Percentiles rank a stretch among this genome's conserved stretches.
Evolutionary conservation across 768 basidiomycete genomes (phyloP).

Genomic region (Boletus coccyginus): DNA sequence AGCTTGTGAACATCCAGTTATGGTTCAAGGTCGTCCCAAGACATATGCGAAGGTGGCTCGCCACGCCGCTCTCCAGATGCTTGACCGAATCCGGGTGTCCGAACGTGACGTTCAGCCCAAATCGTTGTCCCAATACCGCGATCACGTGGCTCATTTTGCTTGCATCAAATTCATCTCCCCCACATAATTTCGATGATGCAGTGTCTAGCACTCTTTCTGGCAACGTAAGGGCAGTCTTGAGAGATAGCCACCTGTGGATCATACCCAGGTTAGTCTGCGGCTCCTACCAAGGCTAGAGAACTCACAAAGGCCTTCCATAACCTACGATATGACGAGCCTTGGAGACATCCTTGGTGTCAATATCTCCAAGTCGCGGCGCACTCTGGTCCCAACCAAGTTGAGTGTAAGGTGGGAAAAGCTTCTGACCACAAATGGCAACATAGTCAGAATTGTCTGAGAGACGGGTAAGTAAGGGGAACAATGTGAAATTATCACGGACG

Average conservation of each 20-base stretch:
- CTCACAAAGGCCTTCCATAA: conserved; percentile 1
- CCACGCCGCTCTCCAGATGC: conserved; percentile 3
- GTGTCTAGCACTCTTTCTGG: background rate
- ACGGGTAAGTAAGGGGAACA: background rate
- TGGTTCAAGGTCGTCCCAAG: conserved; percentile 4
- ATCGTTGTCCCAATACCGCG: conserved; percentile 3
- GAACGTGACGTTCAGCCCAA: background rate
- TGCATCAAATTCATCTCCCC: background rate
- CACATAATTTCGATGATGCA: background rate
- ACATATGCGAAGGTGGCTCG: conserved; percentile 15
- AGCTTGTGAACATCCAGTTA: conserved; percentile 12
- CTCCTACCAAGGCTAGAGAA: background rate
- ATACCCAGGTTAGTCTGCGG: background rate
- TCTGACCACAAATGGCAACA: background rate
- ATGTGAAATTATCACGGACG: background rate
- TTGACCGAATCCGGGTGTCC: conserved; percentile 3
- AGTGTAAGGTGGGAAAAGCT: conserved; percentile 6
- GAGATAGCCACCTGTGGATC: conserved; percentile 3
- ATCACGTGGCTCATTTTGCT: background rate
- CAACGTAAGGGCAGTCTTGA: background rate
- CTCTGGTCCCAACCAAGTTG: conserved; percentile 18
- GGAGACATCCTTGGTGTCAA: background rate
- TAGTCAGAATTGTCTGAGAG: conserved; percentile 10
- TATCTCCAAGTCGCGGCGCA: background rate
- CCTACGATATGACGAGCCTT: background rate